Conservation (phyloP, 1,284 basidiomycete species). For the Tremellales sp. region DNA sequence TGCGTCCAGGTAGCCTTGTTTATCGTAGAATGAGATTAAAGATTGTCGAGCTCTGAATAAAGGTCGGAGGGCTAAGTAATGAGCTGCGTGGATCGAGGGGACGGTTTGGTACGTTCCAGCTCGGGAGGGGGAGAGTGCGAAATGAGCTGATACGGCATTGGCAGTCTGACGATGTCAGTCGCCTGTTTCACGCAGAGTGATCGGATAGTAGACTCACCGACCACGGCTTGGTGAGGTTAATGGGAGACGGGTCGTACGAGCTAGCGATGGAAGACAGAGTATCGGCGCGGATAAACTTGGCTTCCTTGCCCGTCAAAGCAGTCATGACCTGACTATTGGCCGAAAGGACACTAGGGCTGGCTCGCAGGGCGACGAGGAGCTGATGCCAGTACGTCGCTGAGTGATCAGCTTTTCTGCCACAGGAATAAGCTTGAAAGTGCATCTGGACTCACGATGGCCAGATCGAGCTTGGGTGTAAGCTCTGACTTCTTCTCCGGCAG, state of each 20-base stretch:
- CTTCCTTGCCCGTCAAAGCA: slow-evolving; percentile 14
- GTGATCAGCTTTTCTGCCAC: no score
- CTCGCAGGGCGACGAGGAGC: slow-evolving; percentile 29
- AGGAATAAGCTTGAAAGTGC: no score
- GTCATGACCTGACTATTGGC: slow-evolving; percentile 25
- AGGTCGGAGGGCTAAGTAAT: slow-evolving; percentile 39
- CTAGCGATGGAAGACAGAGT: background rate
- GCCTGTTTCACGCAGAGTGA: no score
- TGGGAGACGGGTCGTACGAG: background rate
- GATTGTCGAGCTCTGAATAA: slow-evolving; percentile 30
- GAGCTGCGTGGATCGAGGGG: slow-evolving; percentile 28
- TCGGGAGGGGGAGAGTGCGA: slow-evolving; percentile 32
- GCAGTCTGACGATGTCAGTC: background rate
- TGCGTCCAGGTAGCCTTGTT: slow-evolving; percentile 27
- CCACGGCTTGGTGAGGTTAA: slow-evolving; percentile 4
- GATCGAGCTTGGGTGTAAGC: background rate
- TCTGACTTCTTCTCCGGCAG: slow-evolving; percentile 9
- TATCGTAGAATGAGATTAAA: slow-evolving; percentile 38
- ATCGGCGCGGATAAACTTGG: slow-evolving; percentile 13
- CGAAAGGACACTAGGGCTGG: slow-evolving; percentile 33
- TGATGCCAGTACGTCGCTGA: slow-evolving; percentile 36
- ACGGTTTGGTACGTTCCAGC: slow-evolving; percentile 4
- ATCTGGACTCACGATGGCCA: background rate
- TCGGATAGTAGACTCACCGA: background rate
- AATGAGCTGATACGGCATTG: slow-evolving; percentile 28